Conservation (phyloP, 2,329 filamentous ascomycete genomes). For the Calycina marina region DNA sequence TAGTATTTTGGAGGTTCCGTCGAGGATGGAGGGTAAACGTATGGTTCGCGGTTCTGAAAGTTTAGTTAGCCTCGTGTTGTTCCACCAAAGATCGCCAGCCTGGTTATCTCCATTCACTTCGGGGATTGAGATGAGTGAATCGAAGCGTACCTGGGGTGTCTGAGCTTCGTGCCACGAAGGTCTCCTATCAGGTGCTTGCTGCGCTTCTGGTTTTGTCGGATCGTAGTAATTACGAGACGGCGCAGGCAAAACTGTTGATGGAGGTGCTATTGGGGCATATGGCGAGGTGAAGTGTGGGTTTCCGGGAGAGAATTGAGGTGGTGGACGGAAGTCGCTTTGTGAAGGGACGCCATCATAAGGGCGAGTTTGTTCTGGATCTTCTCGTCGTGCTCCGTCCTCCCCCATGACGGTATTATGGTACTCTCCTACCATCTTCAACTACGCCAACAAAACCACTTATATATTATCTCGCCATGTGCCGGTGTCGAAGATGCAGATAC, state of each 20-base stretch:
- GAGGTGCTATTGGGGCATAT: conserved; percentile 17
- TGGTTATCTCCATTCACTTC: too few relatives aligned
- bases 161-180: conserved; percentile 18
- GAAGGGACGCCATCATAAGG: conserved; percentile 12
- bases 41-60: conserved; percentile 34
- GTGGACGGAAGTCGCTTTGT: conserved; percentile 15
- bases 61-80: conserved; percentile 6
- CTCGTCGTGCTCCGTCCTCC: conserved; percentile 13
- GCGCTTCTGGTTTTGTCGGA: conserved; percentile 27
- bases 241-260: conserved; percentile 15
- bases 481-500: not conserved
- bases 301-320: conserved; percentile 12
- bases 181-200: conserved; percentile 27
- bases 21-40: conserved; percentile 28
- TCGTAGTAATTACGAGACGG: conserved; percentile 28
- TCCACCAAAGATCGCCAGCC: too few relatives aligned
- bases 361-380: conserved; percentile 15
- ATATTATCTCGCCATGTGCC: not conserved
- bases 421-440: too few relatives aligned
- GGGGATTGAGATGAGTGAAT: too few relatives aligned
- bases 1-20: conserved; percentile 34
- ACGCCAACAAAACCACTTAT: conserved; percentile 15
- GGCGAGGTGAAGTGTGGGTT: conserved; percentile 19
- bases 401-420: conserved; percentile 22
- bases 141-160: conserved; percentile 19